Evolutionary conservation across 352 stramenopile species (phyloP).

Genomic region (Globisporangium iwayamae): DNA sequence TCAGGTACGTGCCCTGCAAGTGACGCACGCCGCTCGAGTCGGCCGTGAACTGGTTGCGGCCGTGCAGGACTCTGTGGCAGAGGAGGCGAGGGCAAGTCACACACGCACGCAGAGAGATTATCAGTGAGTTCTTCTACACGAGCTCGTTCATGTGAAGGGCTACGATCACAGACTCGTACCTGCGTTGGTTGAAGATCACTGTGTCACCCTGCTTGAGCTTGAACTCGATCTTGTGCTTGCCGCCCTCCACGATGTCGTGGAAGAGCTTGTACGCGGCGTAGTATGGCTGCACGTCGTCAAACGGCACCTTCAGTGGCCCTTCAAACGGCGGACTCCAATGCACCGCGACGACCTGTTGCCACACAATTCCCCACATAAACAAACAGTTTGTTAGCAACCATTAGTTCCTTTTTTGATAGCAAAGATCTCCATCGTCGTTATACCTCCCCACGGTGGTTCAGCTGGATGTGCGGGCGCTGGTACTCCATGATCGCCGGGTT

Average conservation of each 20-base stretch:
- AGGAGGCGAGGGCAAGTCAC: neutral
- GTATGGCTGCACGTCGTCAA: slow-evolving; percentile 69
- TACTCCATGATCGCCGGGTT: slow-evolving; percentile 92
- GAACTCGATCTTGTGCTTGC: slow-evolving; percentile 72
- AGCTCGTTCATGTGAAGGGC: neutral
- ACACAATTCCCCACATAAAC: neutral
- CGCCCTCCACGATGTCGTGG: slow-evolving; percentile 74
- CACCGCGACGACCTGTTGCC: slow-evolving; percentile 74
- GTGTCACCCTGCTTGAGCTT: slow-evolving; percentile 74
- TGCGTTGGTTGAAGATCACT: slow-evolving; percentile 84
- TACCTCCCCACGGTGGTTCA: slow-evolving; percentile 82
- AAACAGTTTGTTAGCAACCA: neutral
- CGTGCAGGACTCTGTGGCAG: slow-evolving; percentile 55
- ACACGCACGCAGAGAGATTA: neutral
- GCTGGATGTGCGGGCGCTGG: slow-evolving; percentile 91
- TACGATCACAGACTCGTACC: slow-evolving; percentile 18
- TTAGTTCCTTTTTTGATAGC: neutral
- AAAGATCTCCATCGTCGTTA: neutral
- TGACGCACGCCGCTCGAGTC: slow-evolving; percentile 72
- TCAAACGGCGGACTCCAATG: slow-evolving; percentile 95
- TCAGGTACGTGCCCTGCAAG: slow-evolving; percentile 84
- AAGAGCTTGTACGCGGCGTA: slow-evolving; percentile 83
- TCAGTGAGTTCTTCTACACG: neutral
- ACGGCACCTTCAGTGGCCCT: slow-evolving; percentile 82
- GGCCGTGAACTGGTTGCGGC: slow-evolving; percentile 68